These are phyloP conservation scores for Bassia scoparia DNA, from an alignment of 148 eudicot species.

Conservation along the genomic window DNA sequence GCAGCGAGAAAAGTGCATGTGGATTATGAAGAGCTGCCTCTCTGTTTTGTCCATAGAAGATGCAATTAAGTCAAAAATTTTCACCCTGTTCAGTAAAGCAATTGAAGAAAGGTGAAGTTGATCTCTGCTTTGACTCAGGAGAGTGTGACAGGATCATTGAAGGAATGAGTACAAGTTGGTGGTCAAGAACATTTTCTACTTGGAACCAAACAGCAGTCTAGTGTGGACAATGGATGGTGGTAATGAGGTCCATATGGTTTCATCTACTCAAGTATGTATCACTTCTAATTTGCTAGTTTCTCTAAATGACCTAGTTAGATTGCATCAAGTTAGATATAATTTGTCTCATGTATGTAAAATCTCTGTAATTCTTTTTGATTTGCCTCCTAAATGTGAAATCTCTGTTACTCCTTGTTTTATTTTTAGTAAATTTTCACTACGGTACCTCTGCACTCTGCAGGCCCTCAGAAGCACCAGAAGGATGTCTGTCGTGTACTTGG, in stretches of 20 bases:
- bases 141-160: conserved; percentile 88
- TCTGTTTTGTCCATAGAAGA: conserved; percentile 81
- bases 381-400: not conserved
- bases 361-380: not conserved
- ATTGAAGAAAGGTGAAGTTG: conserved; percentile 72
- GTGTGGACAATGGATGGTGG: conserved; percentile 90
- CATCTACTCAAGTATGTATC: conserved; percentile 86
- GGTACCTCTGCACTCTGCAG: conserved; percentile 37
- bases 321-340: not conserved
- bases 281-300: conserved; percentile 3
- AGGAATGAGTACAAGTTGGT: conserved; percentile 83
- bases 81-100: conserved; percentile 70
- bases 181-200: conserved; percentile 98
- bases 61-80: conserved; percentile 60
- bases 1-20: conserved; percentile 77
- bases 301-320: not conserved
- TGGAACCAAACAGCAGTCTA: conserved; percentile 78
- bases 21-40: conserved; percentile 84
- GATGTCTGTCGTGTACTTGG: conserved; percentile 91
- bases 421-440: not conserved
- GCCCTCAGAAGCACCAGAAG: conserved; percentile 99
- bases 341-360: not conserved
- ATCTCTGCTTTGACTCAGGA: conserved; percentile 66
- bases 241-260: conserved; percentile 96
- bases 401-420: not conserved